Conservation (phyloP, 768 basidiomycete species). For the Calocybe indica region DNA sequence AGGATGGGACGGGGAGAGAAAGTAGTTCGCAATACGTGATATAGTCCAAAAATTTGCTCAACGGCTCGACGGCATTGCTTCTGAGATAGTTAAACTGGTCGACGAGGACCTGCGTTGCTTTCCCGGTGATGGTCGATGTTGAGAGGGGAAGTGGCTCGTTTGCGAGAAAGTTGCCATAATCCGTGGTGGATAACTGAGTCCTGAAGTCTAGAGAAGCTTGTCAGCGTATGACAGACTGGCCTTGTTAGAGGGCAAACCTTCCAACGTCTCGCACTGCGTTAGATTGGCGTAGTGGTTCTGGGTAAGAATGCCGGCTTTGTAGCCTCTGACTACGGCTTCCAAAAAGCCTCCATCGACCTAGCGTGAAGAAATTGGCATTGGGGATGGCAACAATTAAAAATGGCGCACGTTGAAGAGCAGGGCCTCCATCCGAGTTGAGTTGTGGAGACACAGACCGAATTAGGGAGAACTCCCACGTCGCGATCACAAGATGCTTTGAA, state of each 20-base stretch:
- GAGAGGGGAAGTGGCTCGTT: conserved; percentile 93
- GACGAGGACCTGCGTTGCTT: conserved; percentile 90
- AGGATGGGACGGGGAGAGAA: neutral
- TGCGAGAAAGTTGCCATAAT: conserved; percentile 97
- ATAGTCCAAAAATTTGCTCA: conserved; percentile 93
- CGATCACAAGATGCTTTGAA: too few relatives aligned
- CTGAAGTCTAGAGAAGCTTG: conserved; percentile 65
- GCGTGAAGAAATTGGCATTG: neutral
- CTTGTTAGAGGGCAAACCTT: conserved; percentile 50
- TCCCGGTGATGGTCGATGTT: conserved; percentile 94
- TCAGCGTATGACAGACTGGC: neutral
- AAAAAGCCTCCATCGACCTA: conserved; percentile 73
- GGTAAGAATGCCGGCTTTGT: conserved; percentile 87
- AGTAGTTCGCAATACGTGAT: conserved; percentile 60
- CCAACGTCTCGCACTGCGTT: conserved; percentile 94
- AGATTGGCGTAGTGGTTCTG: conserved; percentile 90
- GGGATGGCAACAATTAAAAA: conserved; percentile 1
- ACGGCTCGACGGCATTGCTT: conserved; percentile 84
- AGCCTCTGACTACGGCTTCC: conserved; percentile 83
- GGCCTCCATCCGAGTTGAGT: conserved; percentile 61
- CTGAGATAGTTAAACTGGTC: conserved; percentile 96
- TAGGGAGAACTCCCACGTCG: too few relatives aligned
- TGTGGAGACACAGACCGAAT: too few relatives aligned
- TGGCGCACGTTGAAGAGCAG: conserved; percentile 77
- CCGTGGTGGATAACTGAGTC: conserved; percentile 92